Base-by-base conservation (phyloP, 1,139 yeast genomes). In the Debaryomycetaceae sp. region DNA sequence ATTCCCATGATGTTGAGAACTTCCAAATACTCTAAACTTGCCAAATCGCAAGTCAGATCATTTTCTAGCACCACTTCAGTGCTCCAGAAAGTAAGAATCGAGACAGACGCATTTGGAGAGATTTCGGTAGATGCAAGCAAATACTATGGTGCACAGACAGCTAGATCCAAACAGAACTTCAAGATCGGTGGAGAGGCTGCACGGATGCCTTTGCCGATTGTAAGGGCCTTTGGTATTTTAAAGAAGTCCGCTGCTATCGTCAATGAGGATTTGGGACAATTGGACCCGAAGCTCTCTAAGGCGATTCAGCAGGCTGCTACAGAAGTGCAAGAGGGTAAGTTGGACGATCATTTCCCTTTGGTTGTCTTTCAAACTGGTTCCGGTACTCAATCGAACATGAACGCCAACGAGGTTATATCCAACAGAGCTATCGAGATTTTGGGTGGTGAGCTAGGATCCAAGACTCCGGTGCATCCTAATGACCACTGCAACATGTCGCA, bases 131-230 rank as follows among this genome's bases (percentile, higher is more conserved):
- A 90, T 47, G 72, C 80, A 49, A 78, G 86, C 61, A 84, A 82
- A 64, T 91, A 91, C 76, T 91, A 96, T 88, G 98, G 99, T 49
- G 98, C 99, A 38, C 99, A 93, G 73, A 93, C 99, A 49, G 97
- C 95, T 67, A 81, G 96, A 69, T 85, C 98, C 11, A 78, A 83
- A 58, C 87, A 84, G 70, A 93, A 93, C 78, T 93, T 93, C 76
- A 87, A 90, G 68, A 93, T 93, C 60, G 99, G 99, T 54, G 98
- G 97, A 46, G 76, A 78, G 27, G 83, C 91, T 53, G 98, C 95
- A 62, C 79, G 80, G 52, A 85, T 93, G 84, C 99, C 99, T 42
- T 82, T 81, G 55, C 97, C 99, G 34, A 77, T 93, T 48, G 84
- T 93, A 56, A 80, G 78, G 57, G 96, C 99, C 4, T 93, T 95